Base-by-base conservation (phyloP, 495 filamentous ascomycete species). In the Aspergillus diversus region DNA sequence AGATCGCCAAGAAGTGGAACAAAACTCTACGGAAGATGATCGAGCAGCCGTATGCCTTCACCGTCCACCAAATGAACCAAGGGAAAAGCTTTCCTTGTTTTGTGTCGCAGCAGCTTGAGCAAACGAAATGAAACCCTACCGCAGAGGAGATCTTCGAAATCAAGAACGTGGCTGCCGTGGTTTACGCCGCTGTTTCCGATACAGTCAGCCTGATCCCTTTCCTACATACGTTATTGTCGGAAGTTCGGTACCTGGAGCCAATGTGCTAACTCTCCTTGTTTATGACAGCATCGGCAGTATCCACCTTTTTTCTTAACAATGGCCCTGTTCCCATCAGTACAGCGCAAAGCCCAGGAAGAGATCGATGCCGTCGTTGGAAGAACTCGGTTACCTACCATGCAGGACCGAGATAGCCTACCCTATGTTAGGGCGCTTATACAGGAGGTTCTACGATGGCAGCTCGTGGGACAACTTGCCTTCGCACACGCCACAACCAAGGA, bases 151-250 rank as follows among this genome's bases (percentile, higher is more conserved):
- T 72, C 21, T 8, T 49, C 0, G 57, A 57, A 12, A 71, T 73
- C 52, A 81, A 78, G 49, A 75, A 69, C 70, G 55, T 76, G 35
- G 75, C 83, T 7, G 73, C 75, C 32, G 73, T 76, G 2, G 61
- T 86, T 0, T 79, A 85, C 31, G 74, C 80, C 43, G 85, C 77
- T 15, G 85, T 83, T 6, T 79, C 80, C 31, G 85, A 87, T 61
- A 87, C 75, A 9, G 66, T 66, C 16, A 39, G 57, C 59, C 15
- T 32, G 5, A 5, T 27, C 1, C 37, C 5, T 39, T 32, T 56
- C 46, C 32, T 52, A 32, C 11, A 51, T 58, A 33, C 6, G 16
- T 16, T 13, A 16, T 48, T 13, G 8, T 39, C 37, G 4, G 13
- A 13, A 39, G 37, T 39, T 13, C 37, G 37, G 13, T 13, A 13